These are phyloP conservation scores for Endocalyx cinctus DNA, from an alignment of 2,329 filamentous ascomycete species.

Conservation along the genomic window DNA sequence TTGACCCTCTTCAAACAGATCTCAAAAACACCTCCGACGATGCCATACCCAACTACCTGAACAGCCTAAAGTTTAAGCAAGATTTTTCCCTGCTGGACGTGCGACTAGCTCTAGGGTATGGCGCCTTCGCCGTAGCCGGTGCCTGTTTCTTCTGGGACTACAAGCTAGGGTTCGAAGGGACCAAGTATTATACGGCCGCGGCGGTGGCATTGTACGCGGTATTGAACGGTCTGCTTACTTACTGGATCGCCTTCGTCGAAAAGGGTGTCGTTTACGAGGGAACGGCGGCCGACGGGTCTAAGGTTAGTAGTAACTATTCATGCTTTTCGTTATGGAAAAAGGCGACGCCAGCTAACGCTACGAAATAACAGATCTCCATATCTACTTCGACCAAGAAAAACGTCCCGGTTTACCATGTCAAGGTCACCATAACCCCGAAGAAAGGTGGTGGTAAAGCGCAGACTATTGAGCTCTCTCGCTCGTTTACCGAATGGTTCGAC, in stretches of 20 bases:
- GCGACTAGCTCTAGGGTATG: slow-evolving; percentile 77
- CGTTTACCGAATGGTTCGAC: slow-evolving; percentile 77
- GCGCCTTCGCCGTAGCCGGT: slow-evolving; percentile 72
- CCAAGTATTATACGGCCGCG: slow-evolving; percentile 73
- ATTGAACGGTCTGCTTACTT: slow-evolving; percentile 70
- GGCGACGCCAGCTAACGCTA: no score
- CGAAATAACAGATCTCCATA: slow-evolving; percentile 65
- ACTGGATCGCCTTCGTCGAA: slow-evolving; percentile 84
- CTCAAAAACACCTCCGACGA: slow-evolving; percentile 97
- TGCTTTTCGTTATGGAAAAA: no score
- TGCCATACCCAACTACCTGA: slow-evolving; percentile 88
- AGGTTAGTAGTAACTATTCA: slow-evolving; percentile 15
- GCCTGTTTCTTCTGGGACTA: slow-evolving; percentile 90
- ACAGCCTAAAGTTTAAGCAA: slow-evolving; percentile 78
- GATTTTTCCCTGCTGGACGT: slow-evolving; percentile 77
- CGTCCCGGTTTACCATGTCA: slow-evolving; percentile 74
- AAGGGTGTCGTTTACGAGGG: slow-evolving; percentile 79
- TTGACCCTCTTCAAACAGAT: no score
- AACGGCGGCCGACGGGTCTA: slow-evolving; percentile 51
- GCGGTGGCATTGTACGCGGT: slow-evolving; percentile 77
- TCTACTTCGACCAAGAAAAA: slow-evolving; percentile 71
- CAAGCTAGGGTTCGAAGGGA: slow-evolving; percentile 81
- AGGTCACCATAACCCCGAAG: slow-evolving; percentile 50
- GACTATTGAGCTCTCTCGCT: slow-evolving; percentile 51
- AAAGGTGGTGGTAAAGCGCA: slow-evolving; percentile 30